These are phyloP conservation scores for Mycena indigotica DNA, from an alignment of 768 basidiomycete genomes.

Conservation along the genomic window DNA sequence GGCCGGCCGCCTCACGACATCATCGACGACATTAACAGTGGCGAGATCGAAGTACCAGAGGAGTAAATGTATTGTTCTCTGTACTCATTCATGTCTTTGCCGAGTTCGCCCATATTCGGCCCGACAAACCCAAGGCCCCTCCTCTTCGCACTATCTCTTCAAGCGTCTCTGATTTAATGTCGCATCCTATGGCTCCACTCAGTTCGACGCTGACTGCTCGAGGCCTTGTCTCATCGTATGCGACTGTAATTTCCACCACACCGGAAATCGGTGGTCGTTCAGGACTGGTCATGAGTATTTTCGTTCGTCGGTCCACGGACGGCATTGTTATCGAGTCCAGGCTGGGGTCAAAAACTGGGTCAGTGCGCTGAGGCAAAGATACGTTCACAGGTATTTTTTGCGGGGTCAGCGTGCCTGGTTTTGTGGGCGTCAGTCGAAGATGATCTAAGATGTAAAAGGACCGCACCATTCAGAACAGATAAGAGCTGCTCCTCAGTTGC, in stretches of 20 bases:
- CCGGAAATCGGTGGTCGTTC: slow-evolving; percentile 66
- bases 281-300: slow-evolving; percentile 67
- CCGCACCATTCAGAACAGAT: slow-evolving; percentile 63
- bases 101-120: slow-evolving; percentile 60
- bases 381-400: slow-evolving; percentile 75
- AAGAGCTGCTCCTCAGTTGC: slow-evolving; percentile 59
- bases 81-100: slow-evolving; percentile 28
- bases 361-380: slow-evolving; percentile 50
- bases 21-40: slow-evolving; percentile 84
- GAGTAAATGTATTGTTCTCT: slow-evolving; percentile 60
- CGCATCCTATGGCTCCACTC: slow-evolving; percentile 58
- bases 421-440: neutral
- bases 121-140: slow-evolving; percentile 68
- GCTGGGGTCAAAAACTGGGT: slow-evolving; percentile 46
- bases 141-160: slow-evolving; percentile 77
- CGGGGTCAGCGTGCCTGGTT: slow-evolving; percentile 54
- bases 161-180: slow-evolving; percentile 54
- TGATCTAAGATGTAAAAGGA: too few relatives aligned
- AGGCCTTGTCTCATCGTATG: slow-evolving; percentile 58
- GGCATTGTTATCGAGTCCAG: slow-evolving; percentile 41
- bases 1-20: slow-evolving; percentile 91
- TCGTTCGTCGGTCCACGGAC: slow-evolving; percentile 44
- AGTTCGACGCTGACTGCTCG: slow-evolving; percentile 61
- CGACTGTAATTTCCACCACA: slow-evolving; percentile 63
- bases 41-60: slow-evolving; percentile 83